Base-by-base conservation (phyloP, 495 filamentous ascomycete genomes). In the Aspergillus avenaceus region DNA sequence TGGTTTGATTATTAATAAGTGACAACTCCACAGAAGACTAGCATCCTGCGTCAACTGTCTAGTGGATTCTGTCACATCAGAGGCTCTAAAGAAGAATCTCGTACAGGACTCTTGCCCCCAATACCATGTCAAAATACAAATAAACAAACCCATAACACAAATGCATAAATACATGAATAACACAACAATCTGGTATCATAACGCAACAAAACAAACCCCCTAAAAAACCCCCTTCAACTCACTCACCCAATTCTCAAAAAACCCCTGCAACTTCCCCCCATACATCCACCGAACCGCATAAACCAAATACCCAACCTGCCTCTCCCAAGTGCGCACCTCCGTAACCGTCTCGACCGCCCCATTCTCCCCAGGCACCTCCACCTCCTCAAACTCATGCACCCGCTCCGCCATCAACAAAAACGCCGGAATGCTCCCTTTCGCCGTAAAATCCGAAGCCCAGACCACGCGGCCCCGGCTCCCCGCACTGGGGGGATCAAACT, bases 321-420 rank as follows among this genome's bases (percentile, higher is more conserved):
- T 53, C 58, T 75, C 72, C 72, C 73, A 77, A 52, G 70, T 77
- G 43, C 64, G 46, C 46, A 74, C 68, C 55, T 71, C 66, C 13
- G 62, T 66, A 21, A 64, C 58, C 47, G 34, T 27, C 32, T 42
- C 36, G 8, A 34, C 45, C 16, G 42, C 21, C n/a, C 52, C 54
- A 38, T 53, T 49, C 7, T 45, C 45, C n/a, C 41, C 55, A 11
- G 45, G 44, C 12, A 53, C 56, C 41, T 63, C 61, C 2, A 66
- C 56, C 41, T 66, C 66, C 11, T n/a, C 44, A 22, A 75, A 25
- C 58, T 75, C 71, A 51, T 73, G 71, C 5, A 71, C 68, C 23
- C 73, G 47, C 53, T 75, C 72, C 41, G 64, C 67, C 13, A 21
- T 60, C 48, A 74, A 55, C 5, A 73, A 45, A 4, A 54, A 65